Evolutionary conservation across 2,329 filamentous ascomycete genomes (phyloP).

Genomic region (Rhinocladiella mackenziei): DNA sequence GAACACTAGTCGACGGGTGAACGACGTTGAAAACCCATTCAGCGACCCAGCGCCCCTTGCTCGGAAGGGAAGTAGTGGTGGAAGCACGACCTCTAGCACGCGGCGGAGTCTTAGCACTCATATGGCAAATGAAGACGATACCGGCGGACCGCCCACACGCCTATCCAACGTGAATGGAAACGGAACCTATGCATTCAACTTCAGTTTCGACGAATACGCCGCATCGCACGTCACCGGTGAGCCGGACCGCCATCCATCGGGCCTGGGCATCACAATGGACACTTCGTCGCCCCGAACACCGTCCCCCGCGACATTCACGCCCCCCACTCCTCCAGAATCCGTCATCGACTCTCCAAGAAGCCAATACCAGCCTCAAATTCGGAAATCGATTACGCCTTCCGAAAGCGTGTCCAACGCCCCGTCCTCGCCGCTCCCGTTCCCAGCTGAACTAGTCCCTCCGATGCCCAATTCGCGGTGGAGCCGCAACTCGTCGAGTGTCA

Average conservation of each 20-base stretch:
- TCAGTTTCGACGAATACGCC: slow-evolving; percentile 1
- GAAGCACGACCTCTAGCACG: slow-evolving; percentile 2
- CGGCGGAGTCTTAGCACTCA: not conserved
- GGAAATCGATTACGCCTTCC: slow-evolving; percentile 20
- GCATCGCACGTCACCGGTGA: too few species aligned
- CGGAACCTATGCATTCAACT: not conserved
- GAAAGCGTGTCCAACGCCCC: slow-evolving; percentile 23
- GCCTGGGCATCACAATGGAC: not conserved
- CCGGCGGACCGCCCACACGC: not conserved
- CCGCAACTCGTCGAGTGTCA: slow-evolving; percentile 18
- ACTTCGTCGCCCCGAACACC: slow-evolving; percentile 3
- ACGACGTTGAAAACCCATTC: slow-evolving; percentile 4
- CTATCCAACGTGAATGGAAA: not conserved
- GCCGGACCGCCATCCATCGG: too few species aligned
- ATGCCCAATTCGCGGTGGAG: slow-evolving; percentile 19
- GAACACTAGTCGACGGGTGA: too few species aligned
- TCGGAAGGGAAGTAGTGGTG: slow-evolving; percentile 1
- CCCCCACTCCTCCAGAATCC: slow-evolving; percentile 4
- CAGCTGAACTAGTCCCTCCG: slow-evolving; percentile 6
- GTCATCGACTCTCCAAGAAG: slow-evolving; percentile 4
- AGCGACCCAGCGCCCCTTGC: slow-evolving; percentile 4
- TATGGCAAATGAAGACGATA: not conserved
- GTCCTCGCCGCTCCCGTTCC: slow-evolving; percentile 16
- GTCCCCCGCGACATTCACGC: slow-evolving; percentile 6
- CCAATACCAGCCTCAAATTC: slow-evolving; percentile 10